These are phyloP conservation scores for Geotrichum cucujoidarum DNA, from an alignment of 1,139 yeast genomes.

Conservation along the genomic window DNA sequence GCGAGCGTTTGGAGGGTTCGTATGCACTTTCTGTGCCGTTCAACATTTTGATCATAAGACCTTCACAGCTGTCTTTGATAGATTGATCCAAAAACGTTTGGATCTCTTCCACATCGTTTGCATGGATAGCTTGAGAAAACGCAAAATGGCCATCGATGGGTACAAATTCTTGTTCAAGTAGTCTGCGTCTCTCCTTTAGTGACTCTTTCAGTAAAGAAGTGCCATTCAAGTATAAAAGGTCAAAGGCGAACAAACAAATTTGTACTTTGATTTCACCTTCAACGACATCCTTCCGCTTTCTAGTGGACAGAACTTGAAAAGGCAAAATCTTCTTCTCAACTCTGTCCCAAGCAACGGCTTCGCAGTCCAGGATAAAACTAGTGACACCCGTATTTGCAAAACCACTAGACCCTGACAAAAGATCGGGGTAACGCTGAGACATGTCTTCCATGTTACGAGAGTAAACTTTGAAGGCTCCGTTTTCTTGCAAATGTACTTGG, in stretches of 20 bases:
- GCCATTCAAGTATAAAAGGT: constrained; percentile 67
- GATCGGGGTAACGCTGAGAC: constrained; percentile 94
- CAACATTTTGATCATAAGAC: constrained; percentile 88
- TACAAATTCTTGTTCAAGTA: constrained; percentile 52
- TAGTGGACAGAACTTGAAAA: constrained; percentile 84
- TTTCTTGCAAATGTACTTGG: constrained; percentile 71
- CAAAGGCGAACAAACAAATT: constrained; percentile 91
- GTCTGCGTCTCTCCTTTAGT: constrained; percentile 61
- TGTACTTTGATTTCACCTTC: constrained; percentile 82
- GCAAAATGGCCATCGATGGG: constrained; percentile 72
- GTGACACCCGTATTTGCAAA: constrained; percentile 46
- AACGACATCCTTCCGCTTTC: constrained; percentile 90
- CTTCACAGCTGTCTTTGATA: constrained; percentile 88
- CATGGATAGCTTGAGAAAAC: constrained; percentile 71
- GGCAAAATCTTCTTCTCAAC: constrained; percentile 73
- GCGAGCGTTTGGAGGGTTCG: constrained; percentile 90
- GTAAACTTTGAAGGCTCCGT: constrained; percentile 69
- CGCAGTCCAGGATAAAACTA: constrained; percentile 80
- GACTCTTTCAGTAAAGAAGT: constrained; percentile 65
- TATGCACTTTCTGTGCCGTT: constrained; percentile 77
- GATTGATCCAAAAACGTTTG: constrained; percentile 86
- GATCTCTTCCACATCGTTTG: constrained; percentile 65
- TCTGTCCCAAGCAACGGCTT: constrained; percentile 98
- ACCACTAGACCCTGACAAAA: constrained; percentile 61
- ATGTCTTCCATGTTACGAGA: constrained; percentile 95